phyloP scores from a whole-genome alignment of 768 basidiomycete species.

The Agaricus sinodeliciosus region DNA sequence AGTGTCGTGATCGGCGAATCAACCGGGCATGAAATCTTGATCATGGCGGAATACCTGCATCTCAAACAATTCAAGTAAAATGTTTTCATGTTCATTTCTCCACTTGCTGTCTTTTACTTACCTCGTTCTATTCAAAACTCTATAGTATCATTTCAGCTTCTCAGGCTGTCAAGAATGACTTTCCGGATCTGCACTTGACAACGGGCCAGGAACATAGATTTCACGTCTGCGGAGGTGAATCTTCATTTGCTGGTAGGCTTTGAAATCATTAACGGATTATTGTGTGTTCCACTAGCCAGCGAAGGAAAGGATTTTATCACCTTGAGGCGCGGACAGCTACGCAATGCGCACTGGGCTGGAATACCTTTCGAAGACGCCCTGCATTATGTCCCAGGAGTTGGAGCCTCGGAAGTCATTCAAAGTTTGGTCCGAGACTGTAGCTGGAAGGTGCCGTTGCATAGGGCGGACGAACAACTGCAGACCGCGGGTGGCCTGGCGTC shows the following conservation, averaged over 20 bases:
- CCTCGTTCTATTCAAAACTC: neutral
- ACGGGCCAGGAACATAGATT: conserved; percentile 25
- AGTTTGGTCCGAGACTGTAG: conserved; percentile 69
- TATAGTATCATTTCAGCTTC: conserved; percentile 63
- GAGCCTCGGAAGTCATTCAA: conserved; percentile 80
- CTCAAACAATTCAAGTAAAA: conserved; percentile 64
- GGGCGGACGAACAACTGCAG: conserved; percentile 81
- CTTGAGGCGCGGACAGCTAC: conserved; percentile 68
- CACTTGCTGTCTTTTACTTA: neutral
- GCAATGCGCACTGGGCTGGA: conserved; percentile 76
- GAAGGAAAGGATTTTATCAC: conserved; percentile 77
- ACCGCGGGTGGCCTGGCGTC: conserved; percentile 74
- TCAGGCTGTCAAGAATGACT: conserved; percentile 61
- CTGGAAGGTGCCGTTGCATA: conserved; percentile 57
- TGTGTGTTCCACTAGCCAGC: conserved; percentile 68
- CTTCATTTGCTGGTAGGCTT: conserved; percentile 27
- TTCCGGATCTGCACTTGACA: conserved; percentile 60
- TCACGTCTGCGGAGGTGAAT: neutral
- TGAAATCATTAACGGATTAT: conserved; percentile 63
- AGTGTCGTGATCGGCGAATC: conserved; percentile 62
- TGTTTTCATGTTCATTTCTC: neutral
- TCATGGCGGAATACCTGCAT: conserved; percentile 75
- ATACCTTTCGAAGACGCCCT: conserved; percentile 47
- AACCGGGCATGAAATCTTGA: conserved; percentile 69
- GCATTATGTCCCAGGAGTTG: conserved; percentile 24